Base-by-base conservation (phyloP, 345 rosid species). In the Heritiera fomes region DNA sequence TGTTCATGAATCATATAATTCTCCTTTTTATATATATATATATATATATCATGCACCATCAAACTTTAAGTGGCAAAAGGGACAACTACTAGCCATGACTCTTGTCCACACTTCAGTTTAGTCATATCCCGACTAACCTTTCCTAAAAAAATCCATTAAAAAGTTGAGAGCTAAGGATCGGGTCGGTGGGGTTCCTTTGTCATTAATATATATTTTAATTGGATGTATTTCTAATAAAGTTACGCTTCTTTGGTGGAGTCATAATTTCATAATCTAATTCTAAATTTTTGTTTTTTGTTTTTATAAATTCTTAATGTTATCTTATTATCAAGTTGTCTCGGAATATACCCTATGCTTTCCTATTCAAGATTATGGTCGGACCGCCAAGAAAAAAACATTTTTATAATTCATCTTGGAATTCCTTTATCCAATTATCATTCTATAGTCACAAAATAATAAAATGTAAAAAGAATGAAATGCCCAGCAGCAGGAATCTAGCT, bases 401-500 rank as follows among this genome's bases (percentile, higher is more conserved):
- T 9, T n/a, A 52, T 13, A 55, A 34, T 11, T 34, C 8, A 55
- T 72, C 32, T 32, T 73, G 55, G 18, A 71, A 8, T 52, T 71
- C 13, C 7, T 28, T 30, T 18, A 41, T 74, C 65, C 52, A 56
- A 38, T 41, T 56, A 34, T 63, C 45, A 17, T 34, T 52, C 47
- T 34, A 71, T 8, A 49, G 50, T 71, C 43, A 71, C 60, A 59
- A 71, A 49, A 28, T 52, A 52, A 30, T 52, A 6, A 17, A 13
- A 15, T 0, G 0, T 50, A 30, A 49, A 14, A 12, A 67, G 18
- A 32, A 52, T 7, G 3, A 50, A 71, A 50, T 52, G 30, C 46
- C 60, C 61, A 46, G 75, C 75, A 52, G 75, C 60, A 52, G 75
- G 75, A 71, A 71, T 34, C 75, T 30, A 15, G 45, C 60, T 28